Evolutionary conservation across 1,284 basidiomycete species (phyloP).

Genomic region (Takashimella koratensis): DNA sequence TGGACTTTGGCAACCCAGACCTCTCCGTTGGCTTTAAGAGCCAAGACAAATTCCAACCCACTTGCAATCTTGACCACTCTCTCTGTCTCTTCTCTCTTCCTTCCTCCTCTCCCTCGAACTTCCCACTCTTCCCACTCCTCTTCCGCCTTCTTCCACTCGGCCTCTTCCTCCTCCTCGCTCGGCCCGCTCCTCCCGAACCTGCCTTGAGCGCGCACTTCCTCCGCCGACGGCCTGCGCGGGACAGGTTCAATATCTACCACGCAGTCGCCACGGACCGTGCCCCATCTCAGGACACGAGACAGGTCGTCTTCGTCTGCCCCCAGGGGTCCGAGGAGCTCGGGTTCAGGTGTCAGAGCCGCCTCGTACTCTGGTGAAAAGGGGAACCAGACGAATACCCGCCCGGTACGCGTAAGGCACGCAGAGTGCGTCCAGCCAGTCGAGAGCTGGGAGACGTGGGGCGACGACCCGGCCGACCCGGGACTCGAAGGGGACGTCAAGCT

Average conservation of each 20-base stretch:
- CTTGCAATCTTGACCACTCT: slow-evolving; percentile 73
- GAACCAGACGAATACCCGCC: slow-evolving; percentile 72
- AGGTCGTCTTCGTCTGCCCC: slow-evolving; percentile 50
- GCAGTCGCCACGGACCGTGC: slow-evolving; percentile 26
- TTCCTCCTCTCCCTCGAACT: slow-evolving; percentile 36
- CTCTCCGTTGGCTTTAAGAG: slow-evolving; percentile 57
- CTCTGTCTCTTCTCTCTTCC: slow-evolving; percentile 10
- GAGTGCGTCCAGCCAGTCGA: slow-evolving; percentile 73
- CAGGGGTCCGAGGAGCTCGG: slow-evolving; percentile 48
- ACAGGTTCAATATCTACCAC: slow-evolving; percentile 19
- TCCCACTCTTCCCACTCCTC: slow-evolving; percentile 58
- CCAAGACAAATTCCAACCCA: slow-evolving; percentile 63
- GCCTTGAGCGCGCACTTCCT: slow-evolving; percentile 35
- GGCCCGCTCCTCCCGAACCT: slow-evolving; percentile 51
- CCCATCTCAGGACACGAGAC: slow-evolving; percentile 29
- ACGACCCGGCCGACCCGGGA: slow-evolving; percentile 19
- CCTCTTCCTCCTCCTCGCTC: slow-evolving; percentile 47
- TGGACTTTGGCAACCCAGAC: slow-evolving; percentile 36
- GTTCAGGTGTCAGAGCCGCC: slow-evolving; percentile 18
- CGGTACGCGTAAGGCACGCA: slow-evolving; percentile 63
- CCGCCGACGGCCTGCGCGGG: slow-evolving; percentile 35
- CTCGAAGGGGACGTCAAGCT: slow-evolving; percentile 30
- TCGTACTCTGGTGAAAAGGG: slow-evolving; percentile 52
- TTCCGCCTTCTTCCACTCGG: slow-evolving; percentile 30
- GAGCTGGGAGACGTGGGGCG: slow-evolving; percentile 56